A percentile compares a stretch with the other conserved stretches of the same genome.
Evolutionary conservation across 495 filamentous ascomycete species (phyloP).

Genomic region (Hyaloscypha bicolor): DNA sequence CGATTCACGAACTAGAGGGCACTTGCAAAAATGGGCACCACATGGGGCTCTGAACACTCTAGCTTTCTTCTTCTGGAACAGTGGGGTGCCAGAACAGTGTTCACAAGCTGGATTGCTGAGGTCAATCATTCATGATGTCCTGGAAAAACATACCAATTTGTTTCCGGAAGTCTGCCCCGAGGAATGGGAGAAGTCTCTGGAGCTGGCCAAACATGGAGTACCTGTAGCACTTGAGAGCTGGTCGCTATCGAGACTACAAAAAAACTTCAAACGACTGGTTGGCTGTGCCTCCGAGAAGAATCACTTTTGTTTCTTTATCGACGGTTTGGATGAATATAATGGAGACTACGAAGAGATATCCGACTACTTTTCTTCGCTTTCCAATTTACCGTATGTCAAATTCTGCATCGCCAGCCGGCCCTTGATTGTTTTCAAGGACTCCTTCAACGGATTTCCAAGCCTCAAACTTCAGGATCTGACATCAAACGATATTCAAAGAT

Average conservation of each 20-base stretch:
- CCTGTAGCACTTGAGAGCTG: background rate
- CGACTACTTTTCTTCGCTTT: slow-evolving; percentile 12
- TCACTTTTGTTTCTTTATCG: slow-evolving; percentile 34
- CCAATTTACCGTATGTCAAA: slow-evolving; percentile 30
- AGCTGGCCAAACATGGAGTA: background rate
- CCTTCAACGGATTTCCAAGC: background rate
- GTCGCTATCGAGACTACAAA: background rate
- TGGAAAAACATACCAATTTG: slow-evolving; percentile 15
- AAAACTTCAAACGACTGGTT: background rate
- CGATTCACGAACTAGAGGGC: slow-evolving; percentile 17
- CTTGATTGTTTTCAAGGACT: slow-evolving; percentile 33
- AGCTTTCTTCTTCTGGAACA: slow-evolving; percentile 41
- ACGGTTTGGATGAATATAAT: slow-evolving; percentile 41
- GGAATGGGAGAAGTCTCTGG: background rate
- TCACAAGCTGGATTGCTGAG: slow-evolving; percentile 36
- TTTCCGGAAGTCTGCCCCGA: slow-evolving; percentile 27
- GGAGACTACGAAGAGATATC: slow-evolving; percentile 32
- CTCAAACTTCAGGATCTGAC: slow-evolving; percentile 18
- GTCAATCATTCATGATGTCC: slow-evolving; percentile 31
- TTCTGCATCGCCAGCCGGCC: slow-evolving; percentile 41
- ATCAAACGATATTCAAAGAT: slow-evolving; percentile 13
- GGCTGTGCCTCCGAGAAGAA: slow-evolving; percentile 19
- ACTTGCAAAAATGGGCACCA: slow-evolving; percentile 31
- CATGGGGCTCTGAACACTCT: slow-evolving; percentile 10
- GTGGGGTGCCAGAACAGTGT: slow-evolving; percentile 33